Evolutionary conservation across 2,329 filamentous ascomycete genomes (phyloP).

Genomic region (Scytalidium lignicola): DNA sequence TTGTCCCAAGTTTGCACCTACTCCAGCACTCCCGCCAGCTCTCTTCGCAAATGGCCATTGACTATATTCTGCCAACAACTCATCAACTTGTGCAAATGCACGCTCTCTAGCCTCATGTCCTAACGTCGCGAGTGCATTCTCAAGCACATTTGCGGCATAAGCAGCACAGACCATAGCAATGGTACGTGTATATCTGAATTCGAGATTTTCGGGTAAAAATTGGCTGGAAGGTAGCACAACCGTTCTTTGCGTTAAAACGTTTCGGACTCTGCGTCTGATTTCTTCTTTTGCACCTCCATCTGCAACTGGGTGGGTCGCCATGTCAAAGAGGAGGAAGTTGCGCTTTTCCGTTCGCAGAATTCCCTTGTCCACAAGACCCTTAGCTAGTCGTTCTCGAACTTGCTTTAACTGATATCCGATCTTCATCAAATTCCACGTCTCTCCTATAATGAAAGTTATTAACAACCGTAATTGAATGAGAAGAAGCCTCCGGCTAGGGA

Average conservation of each 20-base stretch:
- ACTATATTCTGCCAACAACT: conserved; percentile 90
- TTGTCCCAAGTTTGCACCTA: conserved; percentile 88
- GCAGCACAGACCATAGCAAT: conserved; percentile 96
- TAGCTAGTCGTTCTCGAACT: conserved; percentile 93
- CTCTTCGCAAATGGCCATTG: conserved; percentile 95
- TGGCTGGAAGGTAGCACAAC: conserved; percentile 82
- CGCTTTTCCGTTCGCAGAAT: conserved; percentile 98
- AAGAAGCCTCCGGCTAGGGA: neutral
- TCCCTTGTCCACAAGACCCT: conserved; percentile 97
- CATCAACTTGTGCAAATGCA: conserved; percentile 95
- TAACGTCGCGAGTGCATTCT: conserved; percentile 92
- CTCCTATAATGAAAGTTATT: conserved; percentile 53
- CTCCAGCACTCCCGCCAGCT: conserved; percentile 66
- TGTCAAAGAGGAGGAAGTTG: conserved; percentile 99
- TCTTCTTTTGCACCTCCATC: conserved; percentile 97
- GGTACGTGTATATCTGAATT: conserved; percentile 89
- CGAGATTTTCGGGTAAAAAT: conserved; percentile 89
- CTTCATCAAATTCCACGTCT: conserved; percentile 99
- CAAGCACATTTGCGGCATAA: conserved; percentile 95
- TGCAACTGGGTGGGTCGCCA: conserved; percentile 97
- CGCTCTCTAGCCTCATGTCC: conserved; percentile 91
- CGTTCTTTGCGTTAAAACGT: conserved; percentile 87
- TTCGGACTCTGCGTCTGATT: conserved; percentile 86
- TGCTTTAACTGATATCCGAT: conserved; percentile 99
- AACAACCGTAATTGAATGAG: conserved; percentile 4